Percentiles rank a stretch among this genome's conserved stretches.
Evolutionary conservation across 169 alveolate genomes (phyloP).

Genomic region (Cryptosporidium canis): DNA sequence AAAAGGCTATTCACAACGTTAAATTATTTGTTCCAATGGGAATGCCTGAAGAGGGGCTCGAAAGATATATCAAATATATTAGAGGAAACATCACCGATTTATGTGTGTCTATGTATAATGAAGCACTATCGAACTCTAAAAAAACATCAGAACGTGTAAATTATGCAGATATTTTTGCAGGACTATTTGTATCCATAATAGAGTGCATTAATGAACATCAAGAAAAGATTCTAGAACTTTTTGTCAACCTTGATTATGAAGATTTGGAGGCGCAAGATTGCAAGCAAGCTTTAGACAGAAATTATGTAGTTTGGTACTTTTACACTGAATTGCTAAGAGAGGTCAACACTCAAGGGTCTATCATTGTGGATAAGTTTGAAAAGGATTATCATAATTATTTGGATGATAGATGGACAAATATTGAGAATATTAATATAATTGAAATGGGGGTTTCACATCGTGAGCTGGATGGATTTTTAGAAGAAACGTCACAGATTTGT

Average conservation of each 20-base stretch:
- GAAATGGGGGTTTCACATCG: conserved; percentile 54
- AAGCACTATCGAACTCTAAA: conserved; percentile 21
- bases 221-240: conserved; percentile 16
- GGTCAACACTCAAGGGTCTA: conserved; percentile 39
- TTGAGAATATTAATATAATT: conserved; percentile 3
- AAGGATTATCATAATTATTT: conserved; percentile 24
- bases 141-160: conserved; percentile 5
- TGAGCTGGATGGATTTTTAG: conserved; percentile 59
- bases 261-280: neutral
- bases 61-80: conserved; percentile 28
- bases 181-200: conserved; percentile 18
- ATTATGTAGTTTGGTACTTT: conserved; percentile 1
- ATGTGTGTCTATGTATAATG: conserved; percentile 41
- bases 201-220: conserved; percentile 41
- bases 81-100: conserved; percentile 47
- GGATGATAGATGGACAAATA: conserved; percentile 26
- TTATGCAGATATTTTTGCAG: conserved; percentile 50
- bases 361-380: conserved; percentile 42
- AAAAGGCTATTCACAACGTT: conserved; percentile 7
- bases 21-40: conserved; percentile 58
- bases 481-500: conserved; percentile 40
- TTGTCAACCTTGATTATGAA: neutral
- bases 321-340: conserved; percentile 26
- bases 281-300: neutral
- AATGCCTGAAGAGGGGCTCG: conserved; percentile 44